Evolutionary conservation across 73 alveolate genomes (phyloP).

Genomic region (Paramecium tetraurelia): DNA sequence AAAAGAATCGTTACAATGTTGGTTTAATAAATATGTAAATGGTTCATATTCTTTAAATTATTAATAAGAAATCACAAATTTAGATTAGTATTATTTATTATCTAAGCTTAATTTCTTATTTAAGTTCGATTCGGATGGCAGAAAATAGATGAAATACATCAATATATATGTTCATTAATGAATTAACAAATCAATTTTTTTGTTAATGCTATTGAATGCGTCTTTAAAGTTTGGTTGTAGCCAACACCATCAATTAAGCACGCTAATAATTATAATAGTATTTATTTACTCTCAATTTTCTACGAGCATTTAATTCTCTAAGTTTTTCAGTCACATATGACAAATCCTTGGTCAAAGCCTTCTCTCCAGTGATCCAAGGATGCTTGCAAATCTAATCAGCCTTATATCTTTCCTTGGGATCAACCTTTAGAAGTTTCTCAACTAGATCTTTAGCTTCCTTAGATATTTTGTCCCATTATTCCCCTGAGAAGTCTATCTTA

Average conservation of each 20-base stretch:
- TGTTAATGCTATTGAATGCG: background rate
- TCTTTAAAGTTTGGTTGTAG: conserved; percentile 69
- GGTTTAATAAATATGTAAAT: background rate
- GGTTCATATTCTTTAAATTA: background rate
- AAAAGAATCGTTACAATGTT: background rate
- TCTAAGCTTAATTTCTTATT: background rate
- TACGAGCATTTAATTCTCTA: conserved; percentile 79
- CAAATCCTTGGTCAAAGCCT: conserved; percentile 65
- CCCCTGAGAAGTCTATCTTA: conserved; percentile 50
- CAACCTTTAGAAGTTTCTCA: conserved; percentile 59
- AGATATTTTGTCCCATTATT: conserved; percentile 63
- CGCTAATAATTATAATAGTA: background rate
- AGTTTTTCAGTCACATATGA: conserved; percentile 79
- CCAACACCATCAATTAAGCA: conserved; percentile 65
- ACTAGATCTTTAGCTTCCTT: conserved; percentile 67
- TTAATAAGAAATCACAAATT: background rate
- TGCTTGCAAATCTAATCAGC: conserved; percentile 66
- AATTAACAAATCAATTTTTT: conserved; percentile 36
- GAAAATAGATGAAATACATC: background rate
- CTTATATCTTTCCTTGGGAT: conserved; percentile 55
- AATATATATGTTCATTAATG: background rate
- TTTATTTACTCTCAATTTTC: conserved; percentile 73
- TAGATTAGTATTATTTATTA: background rate
- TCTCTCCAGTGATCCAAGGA: conserved; percentile 64
- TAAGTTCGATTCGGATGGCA: background rate